These are phyloP conservation scores for Erysimum cheiranthoides DNA, from an alignment of 345 rosid genomes.

Conservation along the genomic window DNA sequence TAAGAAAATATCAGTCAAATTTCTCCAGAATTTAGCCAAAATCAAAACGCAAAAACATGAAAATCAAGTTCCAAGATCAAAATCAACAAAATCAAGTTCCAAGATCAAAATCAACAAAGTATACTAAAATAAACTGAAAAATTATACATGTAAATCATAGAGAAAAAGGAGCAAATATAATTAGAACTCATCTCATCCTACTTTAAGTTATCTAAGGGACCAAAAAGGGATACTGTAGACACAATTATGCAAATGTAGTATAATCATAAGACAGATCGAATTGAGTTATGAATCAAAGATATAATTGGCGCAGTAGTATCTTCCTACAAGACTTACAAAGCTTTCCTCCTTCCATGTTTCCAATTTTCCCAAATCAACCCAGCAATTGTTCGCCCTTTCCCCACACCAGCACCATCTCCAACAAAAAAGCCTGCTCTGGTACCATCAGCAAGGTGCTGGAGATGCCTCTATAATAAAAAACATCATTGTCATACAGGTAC, in stretches of 20 bases:
- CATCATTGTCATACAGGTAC: conserved; percentile 36
- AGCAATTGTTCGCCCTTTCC: conserved; percentile 97
- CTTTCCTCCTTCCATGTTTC: conserved; percentile 82
- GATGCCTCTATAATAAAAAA: conserved; percentile 75
- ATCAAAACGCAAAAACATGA: no score
- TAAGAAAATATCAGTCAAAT: no score
- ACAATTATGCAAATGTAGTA: conserved; percentile 21
- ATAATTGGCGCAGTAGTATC: conserved; percentile 4
- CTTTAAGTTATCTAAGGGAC: conserved; percentile 10
- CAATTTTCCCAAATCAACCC: conserved; percentile 98
- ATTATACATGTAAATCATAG: conserved; percentile 34
- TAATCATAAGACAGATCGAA: conserved; percentile 14
- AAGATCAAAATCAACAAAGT: no score
- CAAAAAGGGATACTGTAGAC: conserved; percentile 3
- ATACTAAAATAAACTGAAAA: not conserved
- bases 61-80: no score
- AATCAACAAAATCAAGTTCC: no score
- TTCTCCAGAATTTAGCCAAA: no score
- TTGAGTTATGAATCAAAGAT: conserved; percentile 15
- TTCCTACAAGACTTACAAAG: conserved; percentile 64
- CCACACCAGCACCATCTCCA: conserved; percentile 99
- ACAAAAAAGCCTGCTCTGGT: conserved; percentile 92
- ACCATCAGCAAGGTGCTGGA: conserved; percentile 85
- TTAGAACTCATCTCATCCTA: conserved; percentile 20
- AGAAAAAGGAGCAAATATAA: conserved; percentile 28